Conservation (phyloP, 805 yeast genomes). For the Wickerhamiella musiphila region DNA sequence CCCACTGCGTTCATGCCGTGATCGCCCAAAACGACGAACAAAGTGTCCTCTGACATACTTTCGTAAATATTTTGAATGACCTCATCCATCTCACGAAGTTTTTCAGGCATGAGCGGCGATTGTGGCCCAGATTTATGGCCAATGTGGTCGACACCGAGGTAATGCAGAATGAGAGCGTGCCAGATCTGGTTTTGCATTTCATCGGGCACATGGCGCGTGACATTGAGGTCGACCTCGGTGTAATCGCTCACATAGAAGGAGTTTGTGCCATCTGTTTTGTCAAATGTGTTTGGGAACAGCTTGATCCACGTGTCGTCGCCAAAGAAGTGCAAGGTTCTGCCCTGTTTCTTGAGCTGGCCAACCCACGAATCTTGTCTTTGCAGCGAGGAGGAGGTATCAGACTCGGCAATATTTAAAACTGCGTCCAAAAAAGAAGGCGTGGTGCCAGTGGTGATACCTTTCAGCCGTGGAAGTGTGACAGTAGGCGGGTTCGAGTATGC, state of each 20-base stretch:
- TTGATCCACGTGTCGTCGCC: conserved; percentile 99
- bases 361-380: conserved; percentile 78
- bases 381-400: conserved; percentile 53
- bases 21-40: conserved; percentile 74
- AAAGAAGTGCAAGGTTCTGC: conserved; percentile 51
- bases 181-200: conserved; percentile 39
- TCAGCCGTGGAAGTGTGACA: conserved; percentile 83
- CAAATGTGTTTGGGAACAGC: conserved; percentile 58
- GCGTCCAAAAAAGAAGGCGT: conserved; percentile 92
- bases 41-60: conserved; percentile 29
- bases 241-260: conserved; percentile 92
- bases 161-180: conserved; percentile 82
- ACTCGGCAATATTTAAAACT: conserved; percentile 82
- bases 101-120: conserved; percentile 62
- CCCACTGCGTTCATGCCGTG: conserved; percentile 91
- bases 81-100: conserved; percentile 74
- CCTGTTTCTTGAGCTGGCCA: conserved; percentile 34
- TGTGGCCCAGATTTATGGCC: conserved; percentile 94
- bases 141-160: conserved; percentile 87
- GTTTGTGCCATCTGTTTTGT: conserved; percentile 64
- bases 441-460: conserved; percentile 62
- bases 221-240: conserved; percentile 84
- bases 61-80: conserved; percentile 39
- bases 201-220: conserved; percentile 62
- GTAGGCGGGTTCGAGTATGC: conserved; percentile 93